Percentiles rank a stretch among this genome's conserved stretches.
These are phyloP conservation scores for Kwoniella heveanensis DNA, from an alignment of 768 basidiomycete species.

Conservation along the genomic window DNA sequence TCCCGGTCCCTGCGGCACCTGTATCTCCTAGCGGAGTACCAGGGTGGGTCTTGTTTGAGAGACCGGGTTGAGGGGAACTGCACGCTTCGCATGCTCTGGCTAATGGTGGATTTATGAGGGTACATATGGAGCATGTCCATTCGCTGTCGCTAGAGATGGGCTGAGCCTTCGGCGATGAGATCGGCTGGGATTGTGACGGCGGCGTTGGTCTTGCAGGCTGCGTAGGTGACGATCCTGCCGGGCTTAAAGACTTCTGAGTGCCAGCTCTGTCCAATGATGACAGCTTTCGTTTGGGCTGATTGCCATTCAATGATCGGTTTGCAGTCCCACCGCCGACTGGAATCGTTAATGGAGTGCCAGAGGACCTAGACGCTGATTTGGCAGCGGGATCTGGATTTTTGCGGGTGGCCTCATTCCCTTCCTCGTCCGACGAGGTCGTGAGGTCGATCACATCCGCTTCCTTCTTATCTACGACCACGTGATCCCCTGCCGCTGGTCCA, in stretches of 20 bases:
- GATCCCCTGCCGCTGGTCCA: neutral
- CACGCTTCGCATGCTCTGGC: conserved; percentile 69
- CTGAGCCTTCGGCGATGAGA: neutral
- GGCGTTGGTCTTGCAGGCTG: neutral
- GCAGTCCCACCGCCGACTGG: too few relatives aligned
- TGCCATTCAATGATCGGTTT: neutral
- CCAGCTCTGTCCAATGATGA: neutral
- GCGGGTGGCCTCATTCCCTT: too few relatives aligned
- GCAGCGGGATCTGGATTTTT: too few relatives aligned
- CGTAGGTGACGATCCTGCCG: neutral
- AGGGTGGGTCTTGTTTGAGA: neutral
- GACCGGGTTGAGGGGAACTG: conserved; percentile 56
- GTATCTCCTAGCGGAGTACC: neutral
- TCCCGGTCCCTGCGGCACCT: neutral
- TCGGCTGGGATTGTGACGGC: neutral
- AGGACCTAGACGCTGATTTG: too few relatives aligned
- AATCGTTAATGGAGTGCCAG: too few relatives aligned
- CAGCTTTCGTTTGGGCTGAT: neutral
- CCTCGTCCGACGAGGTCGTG: conserved; percentile 12
- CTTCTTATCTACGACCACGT: neutral
- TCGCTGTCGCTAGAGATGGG: conserved; percentile 1
- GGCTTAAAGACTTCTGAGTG: neutral
- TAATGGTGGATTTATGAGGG: conserved; percentile 64
- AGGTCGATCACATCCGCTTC: conserved; percentile 18
- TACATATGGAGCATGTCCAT: conserved; percentile 63